A percentile compares a stretch with the other conserved stretches of the same genome.
Evolutionary conservation across 2,329 filamentous ascomycete genomes (phyloP).

Genomic region (Sodiomyces alkalinus): DNA sequence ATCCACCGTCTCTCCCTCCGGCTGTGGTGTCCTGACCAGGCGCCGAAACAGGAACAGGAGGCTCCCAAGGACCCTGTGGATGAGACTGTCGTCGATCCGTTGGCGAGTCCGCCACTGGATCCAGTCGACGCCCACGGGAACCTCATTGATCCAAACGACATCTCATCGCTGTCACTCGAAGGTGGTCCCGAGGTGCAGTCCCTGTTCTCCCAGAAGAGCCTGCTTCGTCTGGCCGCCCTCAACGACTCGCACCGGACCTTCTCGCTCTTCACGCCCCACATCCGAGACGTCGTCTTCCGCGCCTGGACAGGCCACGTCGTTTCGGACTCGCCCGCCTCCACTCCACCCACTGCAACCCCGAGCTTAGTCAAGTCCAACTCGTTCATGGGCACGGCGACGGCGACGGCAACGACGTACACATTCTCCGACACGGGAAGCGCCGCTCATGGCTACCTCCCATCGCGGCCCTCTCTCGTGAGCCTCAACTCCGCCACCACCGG

Average conservation of each 20-base stretch:
- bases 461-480: conserved; percentile 51
- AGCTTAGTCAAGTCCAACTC: conserved; percentile 49
- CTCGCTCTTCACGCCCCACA: conserved; percentile 82
- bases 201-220: conserved; percentile 88
- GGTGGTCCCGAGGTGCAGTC: conserved; percentile 70
- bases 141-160: conserved; percentile 56
- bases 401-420: conserved; percentile 52
- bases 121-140: conserved; percentile 71
- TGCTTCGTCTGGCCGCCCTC: conserved; percentile 67
- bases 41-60: conserved; percentile 47
- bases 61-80: conserved; percentile 32
- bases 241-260: conserved; percentile 82
- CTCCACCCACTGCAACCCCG: conserved; percentile 32
- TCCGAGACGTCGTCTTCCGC: conserved; percentile 77
- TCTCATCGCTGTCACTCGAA: conserved; percentile 66
- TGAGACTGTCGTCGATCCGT: conserved; percentile 58
- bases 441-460: conserved; percentile 45
- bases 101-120: conserved; percentile 66
- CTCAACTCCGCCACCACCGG: conserved; percentile 45
- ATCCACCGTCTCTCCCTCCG: conserved; percentile 84
- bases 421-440: conserved; percentile 58
- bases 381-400: conserved; percentile 38
- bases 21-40: conserved; percentile 80
- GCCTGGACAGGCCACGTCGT: conserved; percentile 75
- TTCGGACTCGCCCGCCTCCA: conserved; percentile 33